These are phyloP conservation scores for Candida xiaguanensis DNA, from an alignment of 805 yeast species.

Conservation along the genomic window DNA sequence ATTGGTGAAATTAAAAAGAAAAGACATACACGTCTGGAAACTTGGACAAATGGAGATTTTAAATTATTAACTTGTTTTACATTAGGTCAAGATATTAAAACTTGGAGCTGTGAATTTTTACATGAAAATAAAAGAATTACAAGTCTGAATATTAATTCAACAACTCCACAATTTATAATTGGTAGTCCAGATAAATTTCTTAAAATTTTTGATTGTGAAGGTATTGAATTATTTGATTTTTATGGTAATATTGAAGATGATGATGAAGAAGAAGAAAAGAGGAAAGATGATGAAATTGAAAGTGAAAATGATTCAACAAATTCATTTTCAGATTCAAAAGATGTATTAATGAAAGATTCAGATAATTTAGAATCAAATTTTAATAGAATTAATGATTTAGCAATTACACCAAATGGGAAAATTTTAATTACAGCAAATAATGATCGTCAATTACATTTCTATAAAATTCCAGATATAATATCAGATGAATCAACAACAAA, in stretches of 20 bases:
- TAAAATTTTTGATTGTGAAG: constrained; percentile 36
- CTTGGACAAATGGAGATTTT: constrained; percentile 5
- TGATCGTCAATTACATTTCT: constrained; percentile 59
- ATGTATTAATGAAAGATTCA: constrained; percentile 10
- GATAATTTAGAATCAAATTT: constrained; percentile 22
- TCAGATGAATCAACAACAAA: constrained; percentile 30
- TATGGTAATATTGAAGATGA: constrained; percentile 26
- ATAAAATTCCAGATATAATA: constrained; percentile 41
- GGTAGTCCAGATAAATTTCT: constrained; percentile 73
- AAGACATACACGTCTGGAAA: constrained; percentile 10
- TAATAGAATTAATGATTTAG: constrained; percentile 62
- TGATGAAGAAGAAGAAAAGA: constrained; percentile 13
- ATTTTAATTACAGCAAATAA: constrained; percentile 62
- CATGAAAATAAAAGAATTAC: constrained; percentile 35
- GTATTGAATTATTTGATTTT: constrained; percentile 40
- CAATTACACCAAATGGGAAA: constrained; percentile 62
- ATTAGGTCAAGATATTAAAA: constrained; percentile 35
- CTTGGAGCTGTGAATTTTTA: constrained; percentile 64
- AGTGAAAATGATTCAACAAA: constrained; percentile 11
- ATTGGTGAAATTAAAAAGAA: constrained; percentile 29
- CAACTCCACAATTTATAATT: constrained; percentile 50
- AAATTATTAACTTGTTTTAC: constrained; percentile 34
- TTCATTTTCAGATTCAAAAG: constrained; percentile 3
- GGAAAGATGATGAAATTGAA: constrained; percentile 11
- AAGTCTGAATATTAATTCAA: constrained; percentile 10